A percentile compares a stretch with the other conserved stretches of the same genome.
Evolutionary conservation across 768 basidiomycete species (phyloP).

Genomic region (Steccherinum ochraceum): DNA sequence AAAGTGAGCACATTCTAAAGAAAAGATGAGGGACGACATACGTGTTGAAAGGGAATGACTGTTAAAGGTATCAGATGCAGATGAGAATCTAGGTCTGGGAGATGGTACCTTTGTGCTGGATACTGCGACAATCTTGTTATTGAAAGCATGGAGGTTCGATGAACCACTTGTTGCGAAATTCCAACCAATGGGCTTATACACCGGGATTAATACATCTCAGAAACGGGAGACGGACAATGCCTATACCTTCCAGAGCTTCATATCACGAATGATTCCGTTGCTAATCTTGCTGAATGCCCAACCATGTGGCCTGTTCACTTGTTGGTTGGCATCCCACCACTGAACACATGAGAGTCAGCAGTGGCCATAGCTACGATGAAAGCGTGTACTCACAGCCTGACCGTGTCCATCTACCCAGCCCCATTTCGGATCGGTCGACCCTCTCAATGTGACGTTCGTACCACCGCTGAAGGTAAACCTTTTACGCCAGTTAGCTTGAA

Average conservation of each 20-base stretch:
- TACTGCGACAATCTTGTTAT: conserved; percentile 48
- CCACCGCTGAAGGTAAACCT: conserved; percentile 54
- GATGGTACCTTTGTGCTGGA: conserved; percentile 33
- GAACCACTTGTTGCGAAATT: conserved; percentile 49
- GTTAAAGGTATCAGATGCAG: too few relatives aligned
- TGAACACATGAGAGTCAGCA: conserved; percentile 3
- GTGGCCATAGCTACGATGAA: not conserved
- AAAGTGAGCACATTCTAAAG: not conserved
- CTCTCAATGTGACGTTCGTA: conserved; percentile 51
- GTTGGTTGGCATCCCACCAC: conserved; percentile 56
- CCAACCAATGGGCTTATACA: conserved; percentile 45
- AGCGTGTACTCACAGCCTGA: conserved; percentile 24
- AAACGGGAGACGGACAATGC: too few relatives aligned
- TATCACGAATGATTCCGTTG: conserved; percentile 47
- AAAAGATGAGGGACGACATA: conserved; percentile 24
- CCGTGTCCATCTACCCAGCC: conserved; percentile 64
- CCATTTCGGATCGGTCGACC: conserved; percentile 48
- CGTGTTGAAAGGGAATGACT: conserved; percentile 62
- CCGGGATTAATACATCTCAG: conserved; percentile 15
- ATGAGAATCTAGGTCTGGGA: not conserved
- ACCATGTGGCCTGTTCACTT: conserved; percentile 50
- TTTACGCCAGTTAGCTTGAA: not conserved
- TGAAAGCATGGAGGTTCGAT: conserved; percentile 42
- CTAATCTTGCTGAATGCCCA: conserved; percentile 47
- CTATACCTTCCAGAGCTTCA: conserved; percentile 33